A percentile compares a stretch with the other conserved stretches of the same genome.
Conservation (phyloP, 2,329 filamentous ascomycete species). For the Dactylellina leptospora region DNA sequence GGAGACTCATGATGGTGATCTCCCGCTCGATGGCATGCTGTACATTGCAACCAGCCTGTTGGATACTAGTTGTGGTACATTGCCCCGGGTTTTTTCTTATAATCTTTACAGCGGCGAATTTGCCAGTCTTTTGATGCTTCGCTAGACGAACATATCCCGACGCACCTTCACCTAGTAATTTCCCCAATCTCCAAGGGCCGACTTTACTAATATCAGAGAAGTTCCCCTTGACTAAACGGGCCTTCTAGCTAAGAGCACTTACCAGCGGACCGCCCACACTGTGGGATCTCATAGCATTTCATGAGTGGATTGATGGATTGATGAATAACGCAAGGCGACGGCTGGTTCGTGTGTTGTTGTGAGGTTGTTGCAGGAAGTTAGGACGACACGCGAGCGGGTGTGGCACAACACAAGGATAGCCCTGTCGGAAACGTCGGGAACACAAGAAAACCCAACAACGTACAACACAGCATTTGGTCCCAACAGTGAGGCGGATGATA, state of each 20-base stretch:
- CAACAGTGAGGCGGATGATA: too few species aligned
- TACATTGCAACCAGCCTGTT: constrained; percentile 20
- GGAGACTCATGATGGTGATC: constrained; percentile 95
- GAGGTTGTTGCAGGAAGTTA: too few species aligned
- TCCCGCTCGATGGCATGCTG: constrained; percentile 79
- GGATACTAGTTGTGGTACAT: constrained; percentile 38
- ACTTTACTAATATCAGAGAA: too few species aligned
- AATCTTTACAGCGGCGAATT: constrained; percentile 93
- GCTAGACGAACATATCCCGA: constrained; percentile 88
- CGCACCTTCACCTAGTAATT: constrained; percentile 86
- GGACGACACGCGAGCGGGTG: too few species aligned
- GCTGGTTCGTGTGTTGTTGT: too few species aligned
- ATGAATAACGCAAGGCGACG: too few species aligned
- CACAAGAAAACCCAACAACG: background rate
- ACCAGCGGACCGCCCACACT: too few species aligned
- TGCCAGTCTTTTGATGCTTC: constrained; percentile 78
- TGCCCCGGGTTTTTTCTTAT: constrained; percentile 74
- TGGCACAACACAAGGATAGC: background rate
- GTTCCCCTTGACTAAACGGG: too few species aligned
- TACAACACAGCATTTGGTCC: too few species aligned
- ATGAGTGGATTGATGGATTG: too few species aligned
- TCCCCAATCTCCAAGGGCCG: constrained; percentile 92
- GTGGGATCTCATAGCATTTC: too few species aligned
- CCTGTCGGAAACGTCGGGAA: background rate
- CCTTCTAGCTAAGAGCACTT: too few species aligned